Base-by-base conservation (phyloP, 2,329 filamentous ascomycete species). In the Rhinocladiella similis region DNA sequence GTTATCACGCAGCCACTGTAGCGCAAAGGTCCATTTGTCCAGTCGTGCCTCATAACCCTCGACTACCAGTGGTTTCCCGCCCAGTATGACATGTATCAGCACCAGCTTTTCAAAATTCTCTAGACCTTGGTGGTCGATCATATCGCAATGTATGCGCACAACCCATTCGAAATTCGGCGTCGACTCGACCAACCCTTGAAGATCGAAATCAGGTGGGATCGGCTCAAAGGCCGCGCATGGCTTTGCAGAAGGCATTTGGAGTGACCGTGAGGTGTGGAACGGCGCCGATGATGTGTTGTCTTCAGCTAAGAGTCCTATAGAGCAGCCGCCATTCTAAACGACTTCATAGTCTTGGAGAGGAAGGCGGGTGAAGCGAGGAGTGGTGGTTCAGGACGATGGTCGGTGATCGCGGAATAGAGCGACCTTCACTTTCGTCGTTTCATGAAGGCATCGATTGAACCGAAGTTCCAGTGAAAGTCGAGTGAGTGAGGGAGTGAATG, bases 171-270 rank as follows among this genome's bases (percentile, higher is more conserved):
- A 96, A 68, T 96, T 96, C 2, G 86, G 80, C 0, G 88, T 89
- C 7, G 82, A 81, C 55, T 94, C 87, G 14, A 97, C 90, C 1
- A 97, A 79, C 1, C 77, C 75, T 38, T 84, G 77, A 14, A 97
- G 78, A 69, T 97, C 88, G 55, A 97, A 84, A 67, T 93, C 85
- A 0, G 92, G 92, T 0, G 91, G 84, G 46, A 97, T 89, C 1
- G 93, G 92, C 71, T 96, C 91, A 72, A 97, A 97, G 50, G 91
- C 90, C 14, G 91, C 91, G 68, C 91, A 87, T 1, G 90, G 90
- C 66, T 92, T 86, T 56, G 87, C 78, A 13, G 88, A 81, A 53
- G 90, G 88, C 91, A 96, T 96, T 25, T 67, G 81, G 66, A 45
- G 10, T 3, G 4, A 19, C 29, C 10, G 38, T 3, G 16, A 47